Evolutionary conservation across 805 yeast genomes (phyloP), one percentile per base, ranked within the genome.

Genomic region (Wickerhamiella vanderwaltii): DNA sequence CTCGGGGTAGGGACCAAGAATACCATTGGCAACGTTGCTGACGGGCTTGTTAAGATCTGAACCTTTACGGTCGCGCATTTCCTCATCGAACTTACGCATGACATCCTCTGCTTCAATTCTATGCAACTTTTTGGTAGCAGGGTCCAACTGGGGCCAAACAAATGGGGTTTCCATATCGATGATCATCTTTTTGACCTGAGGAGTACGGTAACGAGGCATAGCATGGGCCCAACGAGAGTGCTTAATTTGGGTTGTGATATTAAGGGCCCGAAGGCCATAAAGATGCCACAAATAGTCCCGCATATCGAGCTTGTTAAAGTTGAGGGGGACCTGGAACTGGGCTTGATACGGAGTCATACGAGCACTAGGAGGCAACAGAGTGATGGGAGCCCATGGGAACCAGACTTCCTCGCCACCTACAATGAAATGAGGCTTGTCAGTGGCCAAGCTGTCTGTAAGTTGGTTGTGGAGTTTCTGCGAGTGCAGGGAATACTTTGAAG

Each of bases 331-430:
- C 49, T 83, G 75, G 62, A 91, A 91, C 60, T 85, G 86, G 38
- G 97, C 97, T 62, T 86, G 96, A 64, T 82, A 87, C 36, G 99
- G 99, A 0, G 95, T 82, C 62, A 84, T 94, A 56, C 83, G 83
- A n/a, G 97, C 95, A 55, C 82, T 82, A 12, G 96, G 95, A 57
- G 94, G 73, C 48, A 91, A 64, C 24, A 88, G 66, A 39, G 82
- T 74, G 29, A 88, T 68, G 47, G 88, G 69, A 1, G 93, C 95
- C 47, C 76, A 75, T 24, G 98, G 98, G 60, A 88, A 82, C 58
- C 75, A 87, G 7, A 81, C 67, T 48, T 80, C 68, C 49, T 71
- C 75, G 5, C 74, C 78, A 53, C 98, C 98, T 6, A 81, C 73
- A 30, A 67, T 68, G 71, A 85, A 88, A 66, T 86, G 95, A 2